Base-by-base conservation (phyloP, 2,329 filamentous ascomycete species). In the Fusarium sp. region DNA sequence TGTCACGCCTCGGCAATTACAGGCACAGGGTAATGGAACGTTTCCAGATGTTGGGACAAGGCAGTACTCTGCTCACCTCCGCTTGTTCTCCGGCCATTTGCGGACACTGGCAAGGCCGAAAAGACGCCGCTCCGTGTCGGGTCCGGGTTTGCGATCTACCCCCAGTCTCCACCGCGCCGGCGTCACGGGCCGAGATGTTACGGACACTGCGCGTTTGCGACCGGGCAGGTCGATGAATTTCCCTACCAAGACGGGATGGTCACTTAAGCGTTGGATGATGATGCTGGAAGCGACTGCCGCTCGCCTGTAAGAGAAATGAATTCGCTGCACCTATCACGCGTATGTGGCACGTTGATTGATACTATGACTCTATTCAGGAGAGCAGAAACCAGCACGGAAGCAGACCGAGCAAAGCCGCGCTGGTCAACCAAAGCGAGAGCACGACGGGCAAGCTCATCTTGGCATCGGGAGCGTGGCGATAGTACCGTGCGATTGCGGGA, bases 401-500 rank as follows among this genome's bases (percentile, higher is more conserved):
- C 25, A 74, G 35, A 7, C 72, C 68, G n/a, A 74, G 48, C 32
- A 74, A 43, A 58, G 72, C 72, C 27, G 72, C 72, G 62, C 20
- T 57, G 34, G 59, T 63, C 35, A 75, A 32, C 69, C 73, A 78
- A 60, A 67, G 66, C 23, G 67, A 78, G 35, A 72, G 52, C n/a
- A 63, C 59, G 64, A 75, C 59, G 48, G 71, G 50, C 11, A 67
- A 30, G 41, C 54, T 70, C 25, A 56, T 35, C 45, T 48, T 64
- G 64, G 34, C 37, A 52, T 48, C 56, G 61, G 71, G 66, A 20
- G 67, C 35, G 25, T 52, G 43, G 20, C 54, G 65, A 64, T 82
- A 82, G 62, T 80, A 79, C 43, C 77, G 67, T n/a, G 78, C 76
- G 56, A 50, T n/a, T 5, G 60, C 66, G 60, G 68, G 71, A 70